phyloP scores from a whole-genome alignment of 2,329 filamentous ascomycete species.

The Aspergillus japonicus region DNA sequence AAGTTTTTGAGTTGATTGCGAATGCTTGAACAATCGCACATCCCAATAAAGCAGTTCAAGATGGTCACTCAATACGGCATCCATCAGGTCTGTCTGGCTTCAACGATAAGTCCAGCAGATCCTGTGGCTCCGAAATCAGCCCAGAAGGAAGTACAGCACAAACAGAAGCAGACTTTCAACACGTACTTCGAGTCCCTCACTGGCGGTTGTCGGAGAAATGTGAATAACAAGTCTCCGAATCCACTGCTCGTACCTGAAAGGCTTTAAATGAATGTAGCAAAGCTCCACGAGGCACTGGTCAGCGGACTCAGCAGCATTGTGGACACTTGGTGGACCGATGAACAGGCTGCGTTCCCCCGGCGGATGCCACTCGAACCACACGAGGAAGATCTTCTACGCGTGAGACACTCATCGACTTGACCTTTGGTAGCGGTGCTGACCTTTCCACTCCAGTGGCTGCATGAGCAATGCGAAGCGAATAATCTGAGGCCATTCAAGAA shows the following conservation, averaged over 20 bases:
- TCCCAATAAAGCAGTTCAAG: background rate
- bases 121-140: background rate
- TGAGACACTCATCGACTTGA: background rate
- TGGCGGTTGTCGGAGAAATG: background rate
- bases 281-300: slow-evolving; percentile 20
- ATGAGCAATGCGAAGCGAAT: slow-evolving; percentile 1
- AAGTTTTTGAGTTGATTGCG: background rate
- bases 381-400: slow-evolving; percentile 26
- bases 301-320: slow-evolving; percentile 25
- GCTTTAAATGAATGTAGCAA: background rate
- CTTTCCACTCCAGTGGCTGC: slow-evolving; percentile 4
- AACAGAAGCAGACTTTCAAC: background rate
- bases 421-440: background rate
- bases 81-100: background rate
- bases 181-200: background rate
- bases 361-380: slow-evolving; percentile 29
- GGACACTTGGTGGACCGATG: slow-evolving; percentile 30
- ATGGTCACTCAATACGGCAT: background rate
- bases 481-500: slow-evolving; percentile 11
- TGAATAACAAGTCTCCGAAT: background rate
- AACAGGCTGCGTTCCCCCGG: slow-evolving; percentile 19
- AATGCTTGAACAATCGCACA: background rate
- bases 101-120: background rate
- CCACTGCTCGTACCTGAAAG: background rate
- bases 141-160: background rate